Evolutionary conservation across 306 rosid species (phyloP).

Genomic region (Cyamopsis tetragonoloba): DNA sequence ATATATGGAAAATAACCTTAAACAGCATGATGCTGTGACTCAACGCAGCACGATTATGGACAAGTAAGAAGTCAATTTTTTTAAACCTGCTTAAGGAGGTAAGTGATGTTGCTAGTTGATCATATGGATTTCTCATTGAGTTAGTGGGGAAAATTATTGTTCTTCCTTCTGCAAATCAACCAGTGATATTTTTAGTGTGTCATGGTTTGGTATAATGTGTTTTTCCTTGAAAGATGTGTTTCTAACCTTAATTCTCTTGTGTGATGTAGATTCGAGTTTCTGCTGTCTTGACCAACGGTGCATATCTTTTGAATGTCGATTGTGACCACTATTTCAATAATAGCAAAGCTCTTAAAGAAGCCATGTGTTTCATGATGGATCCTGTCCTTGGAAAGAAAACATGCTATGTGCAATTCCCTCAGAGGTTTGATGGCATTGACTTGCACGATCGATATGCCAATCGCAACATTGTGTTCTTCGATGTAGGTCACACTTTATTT

Average conservation of each 20-base stretch:
- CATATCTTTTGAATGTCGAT: conserved; percentile 90
- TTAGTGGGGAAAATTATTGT: background rate
- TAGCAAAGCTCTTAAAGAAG: conserved; percentile 97
- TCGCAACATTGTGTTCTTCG: conserved; percentile 96
- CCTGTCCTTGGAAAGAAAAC: conserved; percentile 89
- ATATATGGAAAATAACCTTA: background rate
- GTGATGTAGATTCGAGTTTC: conserved; percentile 89
- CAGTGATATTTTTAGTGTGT: background rate
- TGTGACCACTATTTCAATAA: conserved; percentile 99
- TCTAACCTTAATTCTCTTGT: conserved; percentile 31
- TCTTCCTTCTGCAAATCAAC: background rate
- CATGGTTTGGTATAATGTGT: background rate
- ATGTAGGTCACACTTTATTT: conserved; percentile 52
- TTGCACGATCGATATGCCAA: conserved; percentile 98
- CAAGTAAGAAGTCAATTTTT: background rate
- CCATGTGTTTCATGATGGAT: conserved; percentile 99
- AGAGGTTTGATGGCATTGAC: conserved; percentile 98
- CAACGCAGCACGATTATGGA: background rate
- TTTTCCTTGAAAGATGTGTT: background rate
- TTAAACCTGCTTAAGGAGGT: conserved; percentile 7
- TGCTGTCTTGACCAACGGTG: conserved; percentile 96
- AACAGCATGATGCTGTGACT: background rate
- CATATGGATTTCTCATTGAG: background rate
- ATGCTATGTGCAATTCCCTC: conserved; percentile 98
- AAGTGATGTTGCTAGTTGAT: conserved; percentile 2